Percentiles rank a stretch among this genome's conserved stretches.
Conservation (phyloP, 1,139 yeast species). For the Pichia sp. region DNA sequence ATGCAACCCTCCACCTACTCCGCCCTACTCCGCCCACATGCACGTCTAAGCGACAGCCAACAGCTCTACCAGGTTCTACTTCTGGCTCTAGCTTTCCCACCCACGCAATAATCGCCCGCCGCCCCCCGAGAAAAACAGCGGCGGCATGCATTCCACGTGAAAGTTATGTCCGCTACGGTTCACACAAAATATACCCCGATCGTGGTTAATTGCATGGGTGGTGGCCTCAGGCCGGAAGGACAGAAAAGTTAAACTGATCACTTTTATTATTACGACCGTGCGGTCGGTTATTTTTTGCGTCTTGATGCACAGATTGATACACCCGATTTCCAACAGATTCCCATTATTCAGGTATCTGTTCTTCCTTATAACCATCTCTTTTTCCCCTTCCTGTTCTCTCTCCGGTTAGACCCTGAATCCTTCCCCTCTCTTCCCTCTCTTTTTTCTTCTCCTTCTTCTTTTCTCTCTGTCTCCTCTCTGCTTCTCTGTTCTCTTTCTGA, state of each 20-base stretch:
- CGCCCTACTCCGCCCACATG: background rate
- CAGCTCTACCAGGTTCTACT: no score
- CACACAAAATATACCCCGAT: background rate
- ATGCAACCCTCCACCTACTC: background rate
- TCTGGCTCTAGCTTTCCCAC: no score
- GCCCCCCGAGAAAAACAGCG: background rate
- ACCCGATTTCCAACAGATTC: slow-evolving; percentile 1
- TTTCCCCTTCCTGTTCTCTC: background rate
- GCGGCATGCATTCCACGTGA: background rate
- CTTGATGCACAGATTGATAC: background rate
- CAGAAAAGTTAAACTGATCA: background rate
- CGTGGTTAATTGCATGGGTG: background rate
- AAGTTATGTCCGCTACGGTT: background rate
- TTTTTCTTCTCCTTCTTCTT: background rate
- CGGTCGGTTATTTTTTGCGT: background rate
- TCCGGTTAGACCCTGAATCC: background rate
- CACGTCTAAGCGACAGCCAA: background rate
- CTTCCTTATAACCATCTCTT: slow-evolving; percentile 1
- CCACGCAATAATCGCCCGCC: background rate
- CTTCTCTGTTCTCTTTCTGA: background rate
- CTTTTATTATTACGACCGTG: background rate
- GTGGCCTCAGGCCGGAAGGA: background rate
- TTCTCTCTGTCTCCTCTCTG: background rate
- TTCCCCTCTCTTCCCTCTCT: background rate
- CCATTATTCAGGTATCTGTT: slow-evolving; percentile 1